Percentiles rank a stretch among this genome's conserved stretches.
These are phyloP conservation scores for Fusarium gaditjirri DNA, from an alignment of 2,329 filamentous ascomycete genomes.

Conservation along the genomic window DNA sequence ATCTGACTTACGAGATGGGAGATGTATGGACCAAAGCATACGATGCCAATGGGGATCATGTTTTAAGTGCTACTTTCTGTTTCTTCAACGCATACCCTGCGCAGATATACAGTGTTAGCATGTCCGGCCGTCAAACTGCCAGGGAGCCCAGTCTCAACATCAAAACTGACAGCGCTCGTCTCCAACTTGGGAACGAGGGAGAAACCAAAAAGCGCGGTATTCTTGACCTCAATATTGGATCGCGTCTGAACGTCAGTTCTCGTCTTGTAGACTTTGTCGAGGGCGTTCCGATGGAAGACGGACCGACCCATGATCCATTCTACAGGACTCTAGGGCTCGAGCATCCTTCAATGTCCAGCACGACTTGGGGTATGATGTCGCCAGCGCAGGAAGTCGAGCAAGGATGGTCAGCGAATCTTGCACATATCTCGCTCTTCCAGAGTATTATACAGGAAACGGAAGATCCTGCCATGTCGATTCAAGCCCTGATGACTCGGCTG, in stretches of 20 bases:
- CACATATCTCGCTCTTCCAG: neutral
- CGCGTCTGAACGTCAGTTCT: neutral
- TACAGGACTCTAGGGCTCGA: neutral
- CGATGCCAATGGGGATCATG: neutral
- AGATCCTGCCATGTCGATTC: neutral
- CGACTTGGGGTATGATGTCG: neutral
- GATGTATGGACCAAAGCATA: slow-evolving; percentile 3
- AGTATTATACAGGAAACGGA: neutral
- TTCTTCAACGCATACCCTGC: neutral
- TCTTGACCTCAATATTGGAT: neutral
- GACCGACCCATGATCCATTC: neutral
- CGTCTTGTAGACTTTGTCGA: neutral
- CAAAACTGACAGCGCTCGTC: neutral
- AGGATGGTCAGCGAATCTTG: neutral
- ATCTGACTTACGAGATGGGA: neutral
- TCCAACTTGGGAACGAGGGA: neutral
- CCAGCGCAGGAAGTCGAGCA: neutral
- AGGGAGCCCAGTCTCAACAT: neutral
- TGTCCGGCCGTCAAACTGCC: neutral
- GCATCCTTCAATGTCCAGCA: neutral
- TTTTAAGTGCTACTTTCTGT: neutral
- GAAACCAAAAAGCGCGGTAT: neutral
- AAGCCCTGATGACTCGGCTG: neutral
- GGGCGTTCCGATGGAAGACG: neutral
- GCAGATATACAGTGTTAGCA: slow-evolving; percentile 1